A percentile compares a stretch with the other conserved stretches of the same genome.
Conservation (phyloP, 805 yeast species). For the Starmerella sp. region DNA sequence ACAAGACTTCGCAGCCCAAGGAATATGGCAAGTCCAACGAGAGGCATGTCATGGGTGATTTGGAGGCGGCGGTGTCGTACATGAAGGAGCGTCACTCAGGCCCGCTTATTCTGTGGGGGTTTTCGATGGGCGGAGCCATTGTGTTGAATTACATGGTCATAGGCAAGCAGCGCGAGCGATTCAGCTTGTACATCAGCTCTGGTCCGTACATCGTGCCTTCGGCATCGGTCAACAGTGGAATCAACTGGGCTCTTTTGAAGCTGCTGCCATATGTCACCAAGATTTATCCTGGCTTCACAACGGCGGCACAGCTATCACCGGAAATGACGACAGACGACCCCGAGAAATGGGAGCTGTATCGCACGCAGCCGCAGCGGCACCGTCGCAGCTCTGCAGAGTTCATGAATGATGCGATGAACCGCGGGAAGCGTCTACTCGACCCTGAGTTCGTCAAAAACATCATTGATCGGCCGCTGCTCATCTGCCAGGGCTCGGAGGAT, state of each 20-base stretch:
- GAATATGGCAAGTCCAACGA: slow-evolving; percentile 30
- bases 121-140: slow-evolving; percentile 34
- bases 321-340: slow-evolving; percentile 26
- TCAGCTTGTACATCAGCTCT: slow-evolving; percentile 29
- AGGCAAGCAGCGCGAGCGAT: slow-evolving; percentile 27
- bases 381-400: slow-evolving; percentile 25
- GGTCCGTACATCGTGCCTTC: slow-evolving; percentile 28
- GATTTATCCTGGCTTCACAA: slow-evolving; percentile 24
- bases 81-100: slow-evolving; percentile 18
- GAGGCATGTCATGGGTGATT: slow-evolving; percentile 25
- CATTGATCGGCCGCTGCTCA: slow-evolving; percentile 29
- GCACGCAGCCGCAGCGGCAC: slow-evolving; percentile 25
- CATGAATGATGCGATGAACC: slow-evolving; percentile 28
- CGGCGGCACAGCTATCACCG: slow-evolving; percentile 21
- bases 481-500: slow-evolving; percentile 33
- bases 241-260: slow-evolving; percentile 22
- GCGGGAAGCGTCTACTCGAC: slow-evolving; percentile 28
- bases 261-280: slow-evolving; percentile 24
- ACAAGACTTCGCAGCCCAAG: slow-evolving; percentile 26
- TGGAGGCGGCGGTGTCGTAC: slow-evolving; percentile 26
- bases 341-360: slow-evolving; percentile 17
- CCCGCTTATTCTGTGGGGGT: slow-evolving; percentile 29
- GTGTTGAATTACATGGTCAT: slow-evolving; percentile 29
- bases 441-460: slow-evolving; percentile 24
- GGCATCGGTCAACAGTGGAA: slow-evolving; percentile 15